Percentiles rank a stretch among this genome's conserved stretches.
phyloP scores from a whole-genome alignment of 768 basidiomycete species.

The Psilocybe azurescens region DNA sequence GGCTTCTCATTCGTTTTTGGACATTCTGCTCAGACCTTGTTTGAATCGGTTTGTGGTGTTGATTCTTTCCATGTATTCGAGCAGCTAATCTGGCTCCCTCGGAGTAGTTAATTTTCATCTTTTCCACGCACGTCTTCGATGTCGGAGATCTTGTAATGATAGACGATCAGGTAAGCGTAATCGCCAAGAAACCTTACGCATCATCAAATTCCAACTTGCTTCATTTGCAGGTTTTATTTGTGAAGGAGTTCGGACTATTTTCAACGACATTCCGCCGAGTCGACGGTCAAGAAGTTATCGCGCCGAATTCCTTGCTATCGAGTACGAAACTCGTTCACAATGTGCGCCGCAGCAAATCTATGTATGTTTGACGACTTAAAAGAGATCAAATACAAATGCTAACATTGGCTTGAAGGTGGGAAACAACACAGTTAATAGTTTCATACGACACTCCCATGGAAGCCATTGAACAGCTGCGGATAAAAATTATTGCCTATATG shows the following conservation, averaged over 20 bases:
- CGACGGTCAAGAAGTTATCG: conserved; percentile 81
- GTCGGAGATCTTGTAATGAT: conserved; percentile 86
- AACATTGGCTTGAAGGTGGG: conserved; percentile 49
- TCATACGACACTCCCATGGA: conserved; percentile 76
- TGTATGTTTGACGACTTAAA: conserved; percentile 46
- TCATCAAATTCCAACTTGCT: not conserved
- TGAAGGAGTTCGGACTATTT: conserved; percentile 82
- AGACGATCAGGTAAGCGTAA: conserved; percentile 59
- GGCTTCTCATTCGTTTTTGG: conserved; percentile 90
- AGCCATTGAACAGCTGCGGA: conserved; percentile 66
- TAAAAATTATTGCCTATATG: conserved; percentile 65
- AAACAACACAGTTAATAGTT: conserved; percentile 68
- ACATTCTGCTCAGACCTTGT: conserved; percentile 78
- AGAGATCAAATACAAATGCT: not conserved
- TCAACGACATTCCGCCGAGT: conserved; percentile 81
- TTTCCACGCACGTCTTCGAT: conserved; percentile 86
- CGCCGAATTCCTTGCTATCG: conserved; percentile 76
- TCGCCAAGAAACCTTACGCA: not conserved
- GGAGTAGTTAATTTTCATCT: conserved; percentile 78
- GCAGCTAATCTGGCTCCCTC: not conserved
- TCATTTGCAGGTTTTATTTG: conserved; percentile 46
- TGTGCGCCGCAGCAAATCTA: conserved; percentile 73
- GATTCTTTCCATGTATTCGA: not conserved
- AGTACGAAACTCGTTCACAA: conserved; percentile 80
- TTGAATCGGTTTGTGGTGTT: conserved; percentile 64